These are phyloP conservation scores for Diaporthe ilicicola DNA, from an alignment of 2,329 filamentous ascomycete genomes.

Conservation along the genomic window DNA sequence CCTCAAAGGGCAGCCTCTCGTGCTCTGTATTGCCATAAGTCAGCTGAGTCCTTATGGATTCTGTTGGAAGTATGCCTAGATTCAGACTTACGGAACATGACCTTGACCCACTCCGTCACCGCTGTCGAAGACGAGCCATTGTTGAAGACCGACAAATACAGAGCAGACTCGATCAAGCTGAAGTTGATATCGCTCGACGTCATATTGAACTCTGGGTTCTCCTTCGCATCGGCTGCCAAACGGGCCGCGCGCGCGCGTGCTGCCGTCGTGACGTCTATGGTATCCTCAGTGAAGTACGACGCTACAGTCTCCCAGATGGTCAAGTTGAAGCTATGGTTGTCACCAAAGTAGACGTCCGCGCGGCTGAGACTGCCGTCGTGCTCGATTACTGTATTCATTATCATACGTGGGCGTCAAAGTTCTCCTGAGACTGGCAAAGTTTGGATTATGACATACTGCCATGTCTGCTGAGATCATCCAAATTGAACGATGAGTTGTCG, in stretches of 20 bases:
- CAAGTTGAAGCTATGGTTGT: conserved; percentile 43
- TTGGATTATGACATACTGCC: conserved; percentile 26
- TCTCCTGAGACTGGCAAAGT: not conserved
- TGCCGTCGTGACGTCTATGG: conserved; percentile 42
- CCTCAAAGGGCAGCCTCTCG: not conserved
- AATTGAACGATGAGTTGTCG: conserved; percentile 40
- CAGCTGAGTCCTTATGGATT: not conserved
- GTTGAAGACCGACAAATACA: conserved; percentile 37
- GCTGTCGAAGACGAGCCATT: conserved; percentile 34
- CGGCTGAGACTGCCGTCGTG: conserved; percentile 45
- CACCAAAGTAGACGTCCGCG: conserved; percentile 41
- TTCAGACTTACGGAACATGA: conserved; percentile 35
- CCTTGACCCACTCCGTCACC: conserved; percentile 35
- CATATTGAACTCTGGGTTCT: conserved; percentile 40
- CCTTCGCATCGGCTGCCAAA: conserved; percentile 36
- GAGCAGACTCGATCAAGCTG: conserved; percentile 36
- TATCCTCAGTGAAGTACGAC: conserved; percentile 34
- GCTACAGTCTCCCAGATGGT: conserved; percentile 39
- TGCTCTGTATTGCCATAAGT: not conserved
- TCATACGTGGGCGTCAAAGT: not conserved
- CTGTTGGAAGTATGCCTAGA: not conserved
- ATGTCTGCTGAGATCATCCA: conserved; percentile 42
- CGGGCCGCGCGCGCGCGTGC: conserved; percentile 40
- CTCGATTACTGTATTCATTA: conserved; percentile 41
- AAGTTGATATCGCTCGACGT: conserved; percentile 28